A percentile compares a stretch with the other conserved stretches of the same genome.
phyloP scores from a whole-genome alignment of 176 grass and related monocot species.

The Ampelocalamus luodianensis region DNA sequence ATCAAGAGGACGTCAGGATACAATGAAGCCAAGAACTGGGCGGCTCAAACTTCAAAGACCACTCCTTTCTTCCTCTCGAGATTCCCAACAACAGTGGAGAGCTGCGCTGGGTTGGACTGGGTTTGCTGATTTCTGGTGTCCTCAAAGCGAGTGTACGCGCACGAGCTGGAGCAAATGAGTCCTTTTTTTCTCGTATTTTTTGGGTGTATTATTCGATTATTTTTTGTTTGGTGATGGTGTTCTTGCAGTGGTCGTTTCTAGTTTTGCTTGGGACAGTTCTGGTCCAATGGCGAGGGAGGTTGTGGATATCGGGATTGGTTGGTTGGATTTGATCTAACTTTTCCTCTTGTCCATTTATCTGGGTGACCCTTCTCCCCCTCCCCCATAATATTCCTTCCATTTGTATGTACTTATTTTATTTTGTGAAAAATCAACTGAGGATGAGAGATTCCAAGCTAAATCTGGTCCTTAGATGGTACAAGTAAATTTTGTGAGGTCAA shows the following conservation, averaged over 20 bases:
- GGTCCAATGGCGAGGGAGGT: constrained; percentile 50
- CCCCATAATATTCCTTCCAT: constrained; percentile 41
- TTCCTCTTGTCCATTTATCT: constrained; percentile 52
- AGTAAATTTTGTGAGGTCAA: neutral
- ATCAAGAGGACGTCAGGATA: constrained; percentile 29
- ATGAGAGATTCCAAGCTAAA: constrained; percentile 17
- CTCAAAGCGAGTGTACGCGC: constrained; percentile 2
- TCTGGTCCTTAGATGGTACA: neutral
- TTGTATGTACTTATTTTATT: neutral
- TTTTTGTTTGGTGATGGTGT: constrained; percentile 42
- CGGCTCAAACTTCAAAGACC: neutral
- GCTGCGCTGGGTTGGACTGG: constrained; percentile 22
- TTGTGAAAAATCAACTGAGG: neutral
- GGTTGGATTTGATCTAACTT: constrained; percentile 56
- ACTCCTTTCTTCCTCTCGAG: constrained; percentile 14
- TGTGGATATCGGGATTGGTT: constrained; percentile 62
- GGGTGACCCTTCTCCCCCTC: constrained; percentile 1
- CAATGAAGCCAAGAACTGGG: constrained; percentile 29
- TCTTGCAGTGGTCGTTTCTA: constrained; percentile 38
- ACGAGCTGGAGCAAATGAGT: neutral
- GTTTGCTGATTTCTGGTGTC: constrained; percentile 13
- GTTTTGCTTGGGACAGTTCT: constrained; percentile 42
- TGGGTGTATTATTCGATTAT: constrained; percentile 23
- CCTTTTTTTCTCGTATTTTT: neutral
- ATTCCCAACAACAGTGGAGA: constrained; percentile 30